phyloP scores from a whole-genome alignment of 352 stramenopile genomes.

The Globisporangium paddicum region DNA sequence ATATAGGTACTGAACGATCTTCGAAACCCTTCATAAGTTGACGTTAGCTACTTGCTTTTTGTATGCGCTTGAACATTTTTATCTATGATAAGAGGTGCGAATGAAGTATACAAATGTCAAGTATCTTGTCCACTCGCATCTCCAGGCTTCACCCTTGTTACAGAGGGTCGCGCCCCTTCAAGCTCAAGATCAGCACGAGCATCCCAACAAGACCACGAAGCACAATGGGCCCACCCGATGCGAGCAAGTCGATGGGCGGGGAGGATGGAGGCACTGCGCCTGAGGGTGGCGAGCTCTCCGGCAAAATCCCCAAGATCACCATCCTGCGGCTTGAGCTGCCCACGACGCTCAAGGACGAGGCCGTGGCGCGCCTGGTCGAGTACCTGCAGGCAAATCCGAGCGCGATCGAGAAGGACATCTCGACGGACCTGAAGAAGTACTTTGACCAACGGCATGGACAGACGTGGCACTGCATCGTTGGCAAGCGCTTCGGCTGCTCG shows the following conservation, averaged over 20 bases:
- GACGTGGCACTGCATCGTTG: constrained; percentile 95
- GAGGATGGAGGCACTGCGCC: constrained; percentile 10
- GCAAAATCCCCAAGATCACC: constrained; percentile 53
- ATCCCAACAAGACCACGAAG: neutral
- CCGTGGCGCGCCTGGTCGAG: constrained; percentile 39
- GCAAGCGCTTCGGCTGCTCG: constrained; percentile 87
- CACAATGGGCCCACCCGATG: constrained; percentile 44
- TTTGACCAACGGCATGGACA: constrained; percentile 96
- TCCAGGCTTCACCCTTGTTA: too few species aligned
- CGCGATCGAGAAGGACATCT: constrained; percentile 82
- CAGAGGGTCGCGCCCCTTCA: too few species aligned
- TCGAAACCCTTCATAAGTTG: too few species aligned
- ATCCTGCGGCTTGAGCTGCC: constrained; percentile 61
- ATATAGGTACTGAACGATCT: too few species aligned
- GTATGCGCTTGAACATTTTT: too few species aligned
- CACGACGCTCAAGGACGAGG: constrained; percentile 70
- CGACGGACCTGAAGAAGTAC: constrained; percentile 99
- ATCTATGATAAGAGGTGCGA: too few species aligned
- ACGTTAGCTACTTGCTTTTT: too few species aligned
- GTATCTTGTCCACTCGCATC: too few species aligned
- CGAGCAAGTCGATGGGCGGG: constrained; percentile 23
- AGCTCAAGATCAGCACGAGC: neutral
- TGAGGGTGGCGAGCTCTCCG: constrained; percentile 13
- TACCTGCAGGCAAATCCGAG: constrained; percentile 29
- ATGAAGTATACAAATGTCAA: too few species aligned